Base-by-base conservation (phyloP, 1,139 yeast genomes). In the Debaryomyces coudertii region DNA sequence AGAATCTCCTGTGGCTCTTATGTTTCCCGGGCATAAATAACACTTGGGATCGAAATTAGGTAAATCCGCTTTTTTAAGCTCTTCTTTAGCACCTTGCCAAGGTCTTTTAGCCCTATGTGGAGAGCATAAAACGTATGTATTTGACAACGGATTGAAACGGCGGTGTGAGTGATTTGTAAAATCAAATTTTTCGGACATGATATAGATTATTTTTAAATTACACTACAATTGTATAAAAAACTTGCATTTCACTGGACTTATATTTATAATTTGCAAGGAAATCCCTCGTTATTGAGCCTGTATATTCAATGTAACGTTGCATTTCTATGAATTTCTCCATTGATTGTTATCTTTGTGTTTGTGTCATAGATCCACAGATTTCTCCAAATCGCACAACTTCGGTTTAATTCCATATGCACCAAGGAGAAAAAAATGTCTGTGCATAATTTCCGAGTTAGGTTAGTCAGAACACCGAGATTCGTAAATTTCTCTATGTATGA, bases 71-170 rank as follows among this genome's bases (percentile, higher is more conserved):
- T 66, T 71, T 45, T 65, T 63, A 22, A 76, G 65, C 40, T 71
- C 74, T 60, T 86, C 92, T 53, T 82, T 75, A 53, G 85, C 88
- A 40, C 92, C 92, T 62, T 83, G 87, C 93, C 92, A 86, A 18
- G 90, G 92, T 54, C 93, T 76, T 62, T 85, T 84, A 29, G 90
- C 82, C 49, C 93, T 71, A 60, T 86, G 93, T 5, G 93, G 93
- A 7, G 90, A 85, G 46, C 87, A 86, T 45, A 86, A 70, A 25
- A 86, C 81, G 79, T 84, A 84, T 20, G 76, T 65, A 46, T 80
- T 78, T 20, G 85, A 76, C 51, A 85, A 73, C 5, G 89, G 90
- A 56, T 86, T 86, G 63, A 69, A 80, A 40, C 93, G 76, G 50
- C 89, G 78, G 57, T 85, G 93, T 2, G 90, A 78, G 54, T 79